phyloP scores from a whole-genome alignment of 805 yeast genomes.

The Candida ulmi region DNA sequence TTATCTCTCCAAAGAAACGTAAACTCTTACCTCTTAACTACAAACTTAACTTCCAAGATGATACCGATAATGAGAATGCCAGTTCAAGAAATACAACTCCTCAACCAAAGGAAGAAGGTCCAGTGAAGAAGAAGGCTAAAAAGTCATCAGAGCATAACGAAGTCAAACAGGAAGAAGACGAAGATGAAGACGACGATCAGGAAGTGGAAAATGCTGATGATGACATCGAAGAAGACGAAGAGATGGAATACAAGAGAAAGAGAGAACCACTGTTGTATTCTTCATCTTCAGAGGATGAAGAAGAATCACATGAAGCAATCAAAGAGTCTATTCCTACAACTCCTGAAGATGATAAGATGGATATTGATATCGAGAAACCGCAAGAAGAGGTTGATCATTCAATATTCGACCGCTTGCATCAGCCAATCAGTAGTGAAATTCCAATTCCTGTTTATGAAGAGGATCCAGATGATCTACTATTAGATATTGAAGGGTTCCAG shows the following conservation, averaged over 20 bases:
- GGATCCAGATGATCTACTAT: slow-evolving; percentile 18
- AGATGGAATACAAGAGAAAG: background rate
- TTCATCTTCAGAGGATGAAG: slow-evolving; percentile 27
- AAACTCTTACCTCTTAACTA: slow-evolving; percentile 14
- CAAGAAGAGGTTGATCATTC: slow-evolving; percentile 19
- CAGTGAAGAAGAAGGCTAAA: slow-evolving; percentile 12
- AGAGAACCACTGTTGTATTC: slow-evolving; percentile 13
- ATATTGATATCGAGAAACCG: slow-evolving; percentile 10
- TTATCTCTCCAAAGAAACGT: slow-evolving; percentile 14
- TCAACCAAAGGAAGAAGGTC: slow-evolving; percentile 5
- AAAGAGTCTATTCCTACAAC: slow-evolving; percentile 23
- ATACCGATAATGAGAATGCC: slow-evolving; percentile 7
- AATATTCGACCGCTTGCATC: slow-evolving; percentile 31
- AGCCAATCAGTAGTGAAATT: slow-evolving; percentile 40
- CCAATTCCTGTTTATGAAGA: slow-evolving; percentile 57
- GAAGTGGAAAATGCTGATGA: background rate
- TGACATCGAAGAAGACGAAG: too few relatives aligned
- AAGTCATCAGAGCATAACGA: background rate
- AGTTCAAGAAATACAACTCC: slow-evolving; percentile 10
- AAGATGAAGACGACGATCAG: background rate
- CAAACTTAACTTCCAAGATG: slow-evolving; percentile 15
- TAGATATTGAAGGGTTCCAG: slow-evolving; percentile 47
- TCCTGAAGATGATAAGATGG: slow-evolving; percentile 25
- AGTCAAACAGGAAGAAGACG: background rate
- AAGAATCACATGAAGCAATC: slow-evolving; percentile 9